A percentile compares a stretch with the other conserved stretches of the same genome.
Conservation (phyloP, 495 filamentous ascomycete genomes). For the Rostrohypoxylon terebratum region DNA sequence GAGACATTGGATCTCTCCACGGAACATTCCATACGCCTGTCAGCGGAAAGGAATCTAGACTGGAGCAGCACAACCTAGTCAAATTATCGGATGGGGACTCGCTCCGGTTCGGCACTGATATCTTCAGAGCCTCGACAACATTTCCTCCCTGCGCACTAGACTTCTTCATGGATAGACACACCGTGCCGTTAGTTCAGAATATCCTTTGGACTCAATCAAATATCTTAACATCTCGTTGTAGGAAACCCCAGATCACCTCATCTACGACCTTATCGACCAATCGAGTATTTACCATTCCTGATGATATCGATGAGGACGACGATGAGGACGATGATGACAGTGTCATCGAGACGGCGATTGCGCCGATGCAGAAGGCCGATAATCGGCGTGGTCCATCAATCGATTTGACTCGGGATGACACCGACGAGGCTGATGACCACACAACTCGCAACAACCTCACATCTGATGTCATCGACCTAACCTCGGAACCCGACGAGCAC, state of each 20-base stretch:
- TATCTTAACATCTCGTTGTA: conserved; percentile 7
- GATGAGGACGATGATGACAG: conserved; percentile 57
- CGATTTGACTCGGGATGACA: conserved; percentile 44
- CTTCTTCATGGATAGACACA: conserved; percentile 22
- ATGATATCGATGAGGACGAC: conserved; percentile 56
- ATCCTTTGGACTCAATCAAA: background rate
- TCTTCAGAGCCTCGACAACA: conserved; percentile 53
- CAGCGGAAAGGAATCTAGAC: conserved; percentile 21
- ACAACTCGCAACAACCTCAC: conserved; percentile 30
- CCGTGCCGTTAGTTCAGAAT: conserved; percentile 1
- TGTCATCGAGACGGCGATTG: conserved; percentile 31
- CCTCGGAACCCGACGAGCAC: conserved; percentile 46
- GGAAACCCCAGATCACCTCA: background rate
- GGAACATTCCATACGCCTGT: conserved; percentile 62
- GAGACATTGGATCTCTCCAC: conserved; percentile 67
- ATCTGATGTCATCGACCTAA: conserved; percentile 52
- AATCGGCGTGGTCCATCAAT: conserved; percentile 32
- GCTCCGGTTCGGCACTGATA: conserved; percentile 60
- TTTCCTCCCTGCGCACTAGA: conserved; percentile 57
- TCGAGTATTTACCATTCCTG: conserved; percentile 60
- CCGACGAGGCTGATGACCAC: conserved; percentile 42
- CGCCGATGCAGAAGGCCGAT: conserved; percentile 26
- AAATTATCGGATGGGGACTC: conserved; percentile 54
- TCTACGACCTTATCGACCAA: background rate
- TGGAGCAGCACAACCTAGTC: conserved; percentile 22